Percentiles rank a stretch among this genome's conserved stretches.
phyloP scores from a whole-genome alignment of 116 monocot species.

The Trichopus zeylanicus region DNA sequence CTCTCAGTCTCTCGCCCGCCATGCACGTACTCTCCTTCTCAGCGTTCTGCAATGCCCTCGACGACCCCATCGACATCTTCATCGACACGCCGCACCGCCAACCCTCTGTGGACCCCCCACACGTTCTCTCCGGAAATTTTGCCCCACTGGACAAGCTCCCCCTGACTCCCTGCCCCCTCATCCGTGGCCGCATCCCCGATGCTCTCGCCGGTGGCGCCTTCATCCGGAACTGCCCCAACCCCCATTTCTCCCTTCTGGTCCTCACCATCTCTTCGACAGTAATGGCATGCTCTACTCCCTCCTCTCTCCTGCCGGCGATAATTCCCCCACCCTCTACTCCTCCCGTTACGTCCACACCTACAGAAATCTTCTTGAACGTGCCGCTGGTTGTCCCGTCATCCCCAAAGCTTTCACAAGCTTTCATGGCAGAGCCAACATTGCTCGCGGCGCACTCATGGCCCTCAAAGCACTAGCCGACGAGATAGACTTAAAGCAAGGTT shows the following conservation, averaged over 20 bases:
- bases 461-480: constrained; percentile 20
- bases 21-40: too few species aligned
- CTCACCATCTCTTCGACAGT: constrained; percentile 54
- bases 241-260: constrained; percentile 16
- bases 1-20: too few species aligned
- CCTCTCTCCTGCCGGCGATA: background rate
- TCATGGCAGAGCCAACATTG: constrained; percentile 37
- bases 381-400: constrained; percentile 8
- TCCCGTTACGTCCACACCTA: constrained; percentile 38
- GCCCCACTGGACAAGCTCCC: constrained; percentile 35
- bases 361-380: constrained; percentile 28
- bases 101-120: background rate
- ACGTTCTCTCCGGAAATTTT: constrained; percentile 35
- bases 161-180: constrained; percentile 9
- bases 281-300: constrained; percentile 58
- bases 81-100: background rate
- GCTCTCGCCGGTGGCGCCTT: constrained; percentile 26
- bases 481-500: constrained; percentile 23
- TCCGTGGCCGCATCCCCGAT: constrained; percentile 17
- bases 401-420: constrained; percentile 21
- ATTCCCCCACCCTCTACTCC: constrained; percentile 18
- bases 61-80: background rate
- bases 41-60: background rate
- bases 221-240: constrained; percentile 59
- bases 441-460: constrained; percentile 26